phyloP scores from a whole-genome alignment of 441 rosid species.

The Gossypium davidsonii region DNA sequence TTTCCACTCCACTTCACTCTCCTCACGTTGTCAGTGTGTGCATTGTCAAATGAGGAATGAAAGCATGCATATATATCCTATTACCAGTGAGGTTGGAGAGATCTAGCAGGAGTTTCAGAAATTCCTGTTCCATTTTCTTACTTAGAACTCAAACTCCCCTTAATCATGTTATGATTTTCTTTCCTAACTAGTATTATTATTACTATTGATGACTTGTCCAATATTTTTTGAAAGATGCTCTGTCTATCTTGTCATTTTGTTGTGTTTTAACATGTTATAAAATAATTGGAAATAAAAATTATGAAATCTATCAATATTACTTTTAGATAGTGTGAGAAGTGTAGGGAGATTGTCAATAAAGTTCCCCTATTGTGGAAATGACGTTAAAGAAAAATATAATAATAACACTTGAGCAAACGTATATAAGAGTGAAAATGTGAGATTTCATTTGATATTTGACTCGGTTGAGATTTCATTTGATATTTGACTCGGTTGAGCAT shows the following conservation, averaged over 20 bases:
- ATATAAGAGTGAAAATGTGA: not conserved
- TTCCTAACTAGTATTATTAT: not conserved
- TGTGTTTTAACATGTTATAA: not conserved
- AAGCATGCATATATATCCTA: not conserved
- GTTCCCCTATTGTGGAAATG: not conserved
- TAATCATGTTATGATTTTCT: not conserved
- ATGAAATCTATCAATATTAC: not conserved
- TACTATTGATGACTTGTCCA: not conserved
- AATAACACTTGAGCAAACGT: too few species aligned
- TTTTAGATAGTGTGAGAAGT: not conserved
- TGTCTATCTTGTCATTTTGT: not conserved
- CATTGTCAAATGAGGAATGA: not conserved
- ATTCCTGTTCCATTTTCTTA: not conserved
- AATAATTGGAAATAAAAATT: constrained; percentile 1
- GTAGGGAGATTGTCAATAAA: not conserved
- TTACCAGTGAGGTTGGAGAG: not conserved
- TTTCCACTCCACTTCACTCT: not conserved
- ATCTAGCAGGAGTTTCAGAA: not conserved
- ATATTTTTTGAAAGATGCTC: not conserved
- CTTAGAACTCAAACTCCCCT: not conserved
- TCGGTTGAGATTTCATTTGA: not conserved
- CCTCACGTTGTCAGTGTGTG: not conserved
- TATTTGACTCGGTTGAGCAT: not conserved
- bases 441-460: constrained; percentile 2
- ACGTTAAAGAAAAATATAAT: too few species aligned